Evolutionary conservation across 345 rosid genomes (phyloP).

Genomic region (Euclidium syriacum): DNA sequence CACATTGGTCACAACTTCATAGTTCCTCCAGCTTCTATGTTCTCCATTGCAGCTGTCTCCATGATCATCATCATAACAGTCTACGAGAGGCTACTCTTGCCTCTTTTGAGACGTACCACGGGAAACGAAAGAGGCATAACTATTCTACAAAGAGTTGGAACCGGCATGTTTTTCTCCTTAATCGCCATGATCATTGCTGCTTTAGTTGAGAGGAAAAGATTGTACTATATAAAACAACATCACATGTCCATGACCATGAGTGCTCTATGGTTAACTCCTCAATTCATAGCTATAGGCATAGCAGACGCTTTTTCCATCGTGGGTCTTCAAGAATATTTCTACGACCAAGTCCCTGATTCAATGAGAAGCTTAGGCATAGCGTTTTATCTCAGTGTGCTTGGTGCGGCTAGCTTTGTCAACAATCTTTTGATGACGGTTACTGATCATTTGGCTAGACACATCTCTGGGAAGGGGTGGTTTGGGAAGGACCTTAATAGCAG

Average conservation of each 20-base stretch:
- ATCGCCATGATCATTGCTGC: slow-evolving; percentile 66
- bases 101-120: slow-evolving; percentile 32
- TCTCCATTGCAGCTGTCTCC: slow-evolving; percentile 34
- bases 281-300: slow-evolving; percentile 59
- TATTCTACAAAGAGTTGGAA: slow-evolving; percentile 86
- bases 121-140: slow-evolving; percentile 60
- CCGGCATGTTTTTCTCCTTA: slow-evolving; percentile 75
- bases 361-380: slow-evolving; percentile 97
- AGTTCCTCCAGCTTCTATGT: slow-evolving; percentile 45
- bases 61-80: slow-evolving; percentile 33
- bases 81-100: slow-evolving; percentile 49
- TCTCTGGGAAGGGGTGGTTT: slow-evolving; percentile 51
- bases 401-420: slow-evolving; percentile 70
- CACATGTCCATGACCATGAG: slow-evolving; percentile 45
- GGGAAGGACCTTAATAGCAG: slow-evolving; percentile 80
- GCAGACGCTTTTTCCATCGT: slow-evolving; percentile 79
- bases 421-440: slow-evolving; percentile 57
- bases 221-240: slow-evolving; percentile 25
- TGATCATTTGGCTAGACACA: slow-evolving; percentile 40
- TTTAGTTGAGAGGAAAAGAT: slow-evolving; percentile 62
- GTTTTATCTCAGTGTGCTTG: slow-evolving; percentile 74
- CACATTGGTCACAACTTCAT: slow-evolving; percentile 29
- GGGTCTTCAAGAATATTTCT: slow-evolving; percentile 89
- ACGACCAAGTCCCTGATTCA: slow-evolving; percentile 92
- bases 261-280: slow-evolving; percentile 87